Evolutionary conservation across 169 alveolate genomes (phyloP).

Genomic region (Plasmodium falciparum): DNA sequence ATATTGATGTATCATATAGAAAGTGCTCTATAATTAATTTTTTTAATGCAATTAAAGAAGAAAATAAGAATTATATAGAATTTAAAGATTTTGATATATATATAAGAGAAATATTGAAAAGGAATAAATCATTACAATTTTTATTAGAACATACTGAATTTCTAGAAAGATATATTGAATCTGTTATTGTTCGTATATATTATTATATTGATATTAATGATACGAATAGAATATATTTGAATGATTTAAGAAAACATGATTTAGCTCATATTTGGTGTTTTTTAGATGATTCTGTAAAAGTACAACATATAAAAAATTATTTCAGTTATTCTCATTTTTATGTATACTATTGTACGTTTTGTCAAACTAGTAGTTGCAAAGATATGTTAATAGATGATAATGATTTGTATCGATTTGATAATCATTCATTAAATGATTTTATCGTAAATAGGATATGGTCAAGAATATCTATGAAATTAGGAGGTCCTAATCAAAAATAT

Average conservation of each 20-base stretch:
- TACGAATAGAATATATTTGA: constrained; percentile 63
- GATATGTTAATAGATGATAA: constrained; percentile 76
- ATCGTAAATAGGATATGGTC: constrained; percentile 76
- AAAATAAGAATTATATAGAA: constrained; percentile 24
- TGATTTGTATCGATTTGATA: constrained; percentile 71
- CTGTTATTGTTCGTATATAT: constrained; percentile 64
- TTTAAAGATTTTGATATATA: constrained; percentile 68
- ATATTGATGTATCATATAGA: constrained; percentile 37
- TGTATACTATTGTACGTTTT: constrained; percentile 72
- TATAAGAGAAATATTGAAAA: constrained; percentile 55
- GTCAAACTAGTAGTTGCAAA: constrained; percentile 77
- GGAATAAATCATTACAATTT: constrained; percentile 58
- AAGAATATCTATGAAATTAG: constrained; percentile 49
- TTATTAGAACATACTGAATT: constrained; percentile 57
- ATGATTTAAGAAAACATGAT: constrained; percentile 44
- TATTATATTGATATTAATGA: constrained; percentile 69
- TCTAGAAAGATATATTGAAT: constrained; percentile 75
- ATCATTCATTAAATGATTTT: constrained; percentile 72
- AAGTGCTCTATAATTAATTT: constrained; percentile 66
- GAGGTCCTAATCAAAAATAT: constrained; percentile 74
- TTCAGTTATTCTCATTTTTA: constrained; percentile 76
- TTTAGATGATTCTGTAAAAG: constrained; percentile 60
- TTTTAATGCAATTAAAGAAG: constrained; percentile 62
- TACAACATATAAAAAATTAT: constrained; percentile 45
- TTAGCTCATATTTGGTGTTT: constrained; percentile 76